phyloP scores from a whole-genome alignment of 768 basidiomycete species.

The Boletus subparvulus region DNA sequence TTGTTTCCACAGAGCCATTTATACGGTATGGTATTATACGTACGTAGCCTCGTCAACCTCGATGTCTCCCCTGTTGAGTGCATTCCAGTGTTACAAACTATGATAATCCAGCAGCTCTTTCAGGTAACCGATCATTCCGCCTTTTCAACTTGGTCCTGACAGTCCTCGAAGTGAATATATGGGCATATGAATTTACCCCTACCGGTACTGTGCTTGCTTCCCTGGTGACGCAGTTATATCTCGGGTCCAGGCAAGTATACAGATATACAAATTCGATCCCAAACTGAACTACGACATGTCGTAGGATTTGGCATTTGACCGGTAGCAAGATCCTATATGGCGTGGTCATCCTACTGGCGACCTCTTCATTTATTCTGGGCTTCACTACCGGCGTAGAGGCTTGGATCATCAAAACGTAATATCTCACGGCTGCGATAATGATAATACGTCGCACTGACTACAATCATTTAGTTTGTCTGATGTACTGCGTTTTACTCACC shows the following conservation, averaged over 20 bases:
- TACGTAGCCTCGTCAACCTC: too few species aligned
- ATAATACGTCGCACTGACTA: not conserved
- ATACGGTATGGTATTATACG: conserved; percentile 21
- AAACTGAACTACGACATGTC: not conserved
- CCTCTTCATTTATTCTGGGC: conserved; percentile 44
- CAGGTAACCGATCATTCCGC: not conserved
- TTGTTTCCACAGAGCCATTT: not conserved
- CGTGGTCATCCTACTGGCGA: conserved; percentile 36
- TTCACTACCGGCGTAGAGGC: conserved; percentile 43
- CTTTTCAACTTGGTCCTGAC: not conserved
- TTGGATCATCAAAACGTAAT: conserved; percentile 41
- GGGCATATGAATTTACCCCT: conserved; percentile 53
- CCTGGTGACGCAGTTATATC: conserved; percentile 48
- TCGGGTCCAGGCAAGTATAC: conserved; percentile 43
- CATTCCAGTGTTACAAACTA: conserved; percentile 15
- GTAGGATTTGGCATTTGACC: conserved; percentile 18
- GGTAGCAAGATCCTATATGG: conserved; percentile 25
- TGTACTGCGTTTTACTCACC: conserved; percentile 40
- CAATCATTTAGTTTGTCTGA: conserved; percentile 37
- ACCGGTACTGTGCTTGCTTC: conserved; percentile 46
- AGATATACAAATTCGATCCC: not conserved
- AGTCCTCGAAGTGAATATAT: conserved; percentile 35
- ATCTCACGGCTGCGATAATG: conserved; percentile 8
- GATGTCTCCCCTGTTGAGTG: not conserved
- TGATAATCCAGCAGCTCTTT: conserved; percentile 12